Evolutionary conservation across 495 filamentous ascomycete genomes (phyloP), one percentile per base, ranked within the genome.

Genomic region (Penicillium paxilli): DNA sequence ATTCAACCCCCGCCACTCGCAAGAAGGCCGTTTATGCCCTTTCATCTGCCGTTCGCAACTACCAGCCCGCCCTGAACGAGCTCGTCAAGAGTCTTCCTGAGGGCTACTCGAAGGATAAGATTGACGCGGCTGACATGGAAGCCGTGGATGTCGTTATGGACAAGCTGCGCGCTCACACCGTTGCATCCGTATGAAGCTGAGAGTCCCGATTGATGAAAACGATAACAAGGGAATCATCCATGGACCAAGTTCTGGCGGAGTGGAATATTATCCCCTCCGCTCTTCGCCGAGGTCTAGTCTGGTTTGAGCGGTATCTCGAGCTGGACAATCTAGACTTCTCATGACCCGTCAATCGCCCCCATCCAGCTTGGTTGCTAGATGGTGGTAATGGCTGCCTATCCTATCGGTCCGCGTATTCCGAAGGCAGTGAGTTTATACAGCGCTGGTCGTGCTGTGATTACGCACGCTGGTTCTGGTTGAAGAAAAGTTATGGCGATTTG

Each of bases 11-110:
- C 33, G 75, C 72, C 32, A 86, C 92, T n/a, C 81, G 93, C 59
- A 84, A 88, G 66, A 98, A 96, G 77, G 88, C 91, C 10, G 76
- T 95, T 22, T 90, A 88, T 63, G 95, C 95, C 22, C 76, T 98
- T 16, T 96, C 90, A 51, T 89, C 83, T 19, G 88, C 80, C 1
- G 80, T 89, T 22, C 81, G 94, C 66, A 98, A 98, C 68, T 93
- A 87, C 65, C 91, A 92, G 69, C 88, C 91, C 0, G 84, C 82
- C 9, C 68, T 89, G 62, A 77, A 89, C 56, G 78, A 75, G 35
- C 60, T 78, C 8, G 68, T 89, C 65, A 86, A 88, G 63, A 71
- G 74, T 22, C 70, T 91, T 32, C 85, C 84, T 0, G 82, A 84
- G 40, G 85, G 86, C 48, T 71, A 91, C 55, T 66, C 69, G 9